Evolutionary conservation across 768 basidiomycete species (phyloP).

Genomic region (Termitomyces sp.): DNA sequence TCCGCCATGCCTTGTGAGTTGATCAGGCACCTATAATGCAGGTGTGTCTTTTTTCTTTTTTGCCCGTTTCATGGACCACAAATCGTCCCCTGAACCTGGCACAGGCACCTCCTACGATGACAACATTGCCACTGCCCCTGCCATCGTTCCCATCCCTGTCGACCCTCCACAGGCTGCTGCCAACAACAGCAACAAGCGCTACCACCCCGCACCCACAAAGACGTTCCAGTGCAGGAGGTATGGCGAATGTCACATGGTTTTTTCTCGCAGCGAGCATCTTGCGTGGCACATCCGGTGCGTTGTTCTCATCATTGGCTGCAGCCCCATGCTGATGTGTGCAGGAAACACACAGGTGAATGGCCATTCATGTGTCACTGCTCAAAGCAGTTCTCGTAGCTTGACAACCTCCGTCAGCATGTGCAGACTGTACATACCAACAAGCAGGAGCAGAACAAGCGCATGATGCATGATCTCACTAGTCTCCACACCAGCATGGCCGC

Average conservation of each 20-base stretch:
- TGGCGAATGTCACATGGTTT: slow-evolving; percentile 96
- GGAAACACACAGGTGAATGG: slow-evolving; percentile 97
- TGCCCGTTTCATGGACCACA: slow-evolving; percentile 24
- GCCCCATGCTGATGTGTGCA: slow-evolving; percentile 34
- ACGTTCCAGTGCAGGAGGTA: slow-evolving; percentile 95
- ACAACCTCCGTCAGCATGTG: slow-evolving; percentile 95
- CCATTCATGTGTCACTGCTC: slow-evolving; percentile 96
- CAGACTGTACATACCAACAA: slow-evolving; percentile 97
- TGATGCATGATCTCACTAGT: slow-evolving; percentile 87
- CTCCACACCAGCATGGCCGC: slow-evolving; percentile 80
- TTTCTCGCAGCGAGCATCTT: slow-evolving; percentile 92
- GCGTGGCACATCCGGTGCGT: slow-evolving; percentile 91
- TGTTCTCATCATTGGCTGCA: not conserved
- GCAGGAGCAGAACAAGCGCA: slow-evolving; percentile 80
- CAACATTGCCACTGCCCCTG: slow-evolving; percentile 23
- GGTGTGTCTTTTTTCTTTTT: slow-evolving; percentile 12
- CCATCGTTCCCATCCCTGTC: no score
- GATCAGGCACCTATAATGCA: slow-evolving; percentile 25
- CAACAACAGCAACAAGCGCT: slow-evolving; percentile 51
- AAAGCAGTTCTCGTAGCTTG: slow-evolving; percentile 93
- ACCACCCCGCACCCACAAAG: slow-evolving; percentile 83
- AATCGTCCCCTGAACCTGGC: slow-evolving; percentile 28
- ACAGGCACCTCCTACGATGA: slow-evolving; percentile 13
- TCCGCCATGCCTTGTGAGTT: slow-evolving; percentile 15
- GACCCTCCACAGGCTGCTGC: no score